phyloP scores from a whole-genome alignment of 192 early-diverging fungal species.

The Bifiguratus adelaidae region DNA sequence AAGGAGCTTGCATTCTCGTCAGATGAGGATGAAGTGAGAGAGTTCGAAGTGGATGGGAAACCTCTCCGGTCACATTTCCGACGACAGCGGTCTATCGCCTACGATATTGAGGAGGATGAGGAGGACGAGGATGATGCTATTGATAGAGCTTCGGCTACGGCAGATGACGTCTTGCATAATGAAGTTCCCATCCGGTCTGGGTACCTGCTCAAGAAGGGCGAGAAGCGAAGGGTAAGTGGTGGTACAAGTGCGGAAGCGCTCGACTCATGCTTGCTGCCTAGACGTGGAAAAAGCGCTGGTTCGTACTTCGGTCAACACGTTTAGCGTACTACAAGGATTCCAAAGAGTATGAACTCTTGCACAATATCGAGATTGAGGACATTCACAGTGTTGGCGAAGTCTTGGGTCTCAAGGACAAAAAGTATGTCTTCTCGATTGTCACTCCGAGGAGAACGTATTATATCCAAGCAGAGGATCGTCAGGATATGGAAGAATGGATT shows the following conservation, averaged over 20 bases:
- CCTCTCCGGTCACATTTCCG: too few relatives aligned
- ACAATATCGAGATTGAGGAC: conserved; percentile 60
- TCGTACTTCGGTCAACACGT: conserved; percentile 67
- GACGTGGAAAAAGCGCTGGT: conserved; percentile 83
- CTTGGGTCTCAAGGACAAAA: conserved; percentile 50
- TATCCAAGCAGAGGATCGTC: conserved; percentile 41
- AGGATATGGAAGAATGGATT: conserved; percentile 65
- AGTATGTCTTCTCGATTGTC: conserved; percentile 64
- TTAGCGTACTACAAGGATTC: conserved; percentile 81
- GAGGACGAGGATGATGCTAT: conserved; percentile 30
- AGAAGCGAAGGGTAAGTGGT: conserved; percentile 37
- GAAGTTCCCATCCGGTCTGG: conserved; percentile 43
- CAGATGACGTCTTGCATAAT: conserved; percentile 30
- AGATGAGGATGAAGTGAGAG: too few relatives aligned
- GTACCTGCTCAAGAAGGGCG: conserved; percentile 46
- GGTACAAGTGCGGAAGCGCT: not conserved
- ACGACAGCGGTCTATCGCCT: too few relatives aligned
- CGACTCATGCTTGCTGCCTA: conserved; percentile 10
- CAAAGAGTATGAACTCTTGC: conserved; percentile 73
- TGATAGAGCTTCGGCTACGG: conserved; percentile 14
- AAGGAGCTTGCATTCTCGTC: too few relatives aligned
- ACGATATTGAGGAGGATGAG: conserved; percentile 21
- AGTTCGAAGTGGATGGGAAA: too few relatives aligned
- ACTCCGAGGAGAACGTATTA: conserved; percentile 64
- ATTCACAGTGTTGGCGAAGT: conserved; percentile 64